A percentile compares a stretch with the other conserved stretches of the same genome.
phyloP scores from a whole-genome alignment of 2,329 filamentous ascomycete species.

The Cladorrhinum sp. region DNA sequence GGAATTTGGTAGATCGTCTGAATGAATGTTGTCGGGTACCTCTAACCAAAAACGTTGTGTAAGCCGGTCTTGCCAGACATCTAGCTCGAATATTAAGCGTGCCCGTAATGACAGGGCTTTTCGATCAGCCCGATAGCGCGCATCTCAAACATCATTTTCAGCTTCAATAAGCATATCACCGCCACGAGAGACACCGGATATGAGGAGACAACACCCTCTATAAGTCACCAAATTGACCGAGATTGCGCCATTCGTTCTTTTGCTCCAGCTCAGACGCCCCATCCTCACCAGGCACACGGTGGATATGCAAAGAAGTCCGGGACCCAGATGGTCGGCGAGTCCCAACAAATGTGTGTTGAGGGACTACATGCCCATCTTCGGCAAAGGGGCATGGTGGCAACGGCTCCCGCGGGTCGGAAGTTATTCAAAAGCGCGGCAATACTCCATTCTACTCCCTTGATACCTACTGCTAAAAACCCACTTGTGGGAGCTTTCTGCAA shows the following conservation, averaged over 20 bases:
- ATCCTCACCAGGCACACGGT: no score
- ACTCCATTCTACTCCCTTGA: not conserved
- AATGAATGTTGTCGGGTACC: conserved; percentile 6
- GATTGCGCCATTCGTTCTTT: not conserved
- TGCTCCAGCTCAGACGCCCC: not conserved
- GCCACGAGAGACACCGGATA: not conserved
- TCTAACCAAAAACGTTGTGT: not conserved
- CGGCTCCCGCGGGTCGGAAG: not conserved
- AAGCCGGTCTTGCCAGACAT: not conserved
- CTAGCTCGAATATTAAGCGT: not conserved
- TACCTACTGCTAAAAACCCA: not conserved
- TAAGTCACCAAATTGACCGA: not conserved
- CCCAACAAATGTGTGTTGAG: not conserved
- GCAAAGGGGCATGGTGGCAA: not conserved
- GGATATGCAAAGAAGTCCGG: no score
- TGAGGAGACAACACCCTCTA: not conserved
- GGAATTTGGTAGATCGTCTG: conserved; percentile 13
- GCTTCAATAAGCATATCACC: not conserved
- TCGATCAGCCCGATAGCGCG: not conserved
- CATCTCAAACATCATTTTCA: not conserved
- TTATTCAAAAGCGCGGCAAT: not conserved
- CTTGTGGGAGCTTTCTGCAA: conserved; percentile 6
- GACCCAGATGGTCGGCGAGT: not conserved
- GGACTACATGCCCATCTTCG: not conserved
- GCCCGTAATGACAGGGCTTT: not conserved